Base-by-base conservation (phyloP, 2,329 filamentous ascomycete species). In the Monilinia laxa region DNA sequence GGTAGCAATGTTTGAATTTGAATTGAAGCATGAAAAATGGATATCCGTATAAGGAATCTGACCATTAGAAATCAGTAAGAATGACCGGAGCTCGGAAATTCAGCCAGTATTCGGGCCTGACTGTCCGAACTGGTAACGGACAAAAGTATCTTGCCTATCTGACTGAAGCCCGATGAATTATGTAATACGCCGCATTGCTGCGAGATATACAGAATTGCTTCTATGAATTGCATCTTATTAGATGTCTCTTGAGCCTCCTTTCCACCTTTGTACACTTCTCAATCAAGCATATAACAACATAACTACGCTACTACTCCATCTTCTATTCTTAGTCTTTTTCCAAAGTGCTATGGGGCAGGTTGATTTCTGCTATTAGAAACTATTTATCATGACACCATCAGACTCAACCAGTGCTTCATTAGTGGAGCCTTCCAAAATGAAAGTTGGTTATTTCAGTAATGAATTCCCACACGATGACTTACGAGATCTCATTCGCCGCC, bases 401-500 rank as follows among this genome's bases (percentile, higher is more conserved):
- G 53, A 28, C 25, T 55, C 53, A 55, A 38, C 20, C n/a, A 40
- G 5, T 23, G 18, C 35, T n/a, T 58, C 42, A 20, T 47, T n/a
- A n/a, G 45, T 47, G 12, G 64, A 71, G 31, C 28, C 40, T 42
- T 31, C 28, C 67, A 75, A 71, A 59, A 76, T 77, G 72, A 75
- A 75, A 67, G 57, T 82, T 47, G 62, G 76, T n/a, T 82, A 78
- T 71, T 83, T 83, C 72, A 77, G 78, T 69, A 81, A 82, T 66
- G 81, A 83, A 68, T 81, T 83, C 62, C 81, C 81, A 0, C 75
- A 73, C n/a, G 81, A 82, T 47, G 78, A 83, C 68, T 69, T 82
- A 12, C 68, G 75, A 31, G 71, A 77, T 31, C 68, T 83, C 0
- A 75, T 80, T 55, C 80, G 81, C 11, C 70, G 74, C 4, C 71